Conservation (phyloP, 2,329 filamentous ascomycete genomes). For the Fusarium hainanense region DNA sequence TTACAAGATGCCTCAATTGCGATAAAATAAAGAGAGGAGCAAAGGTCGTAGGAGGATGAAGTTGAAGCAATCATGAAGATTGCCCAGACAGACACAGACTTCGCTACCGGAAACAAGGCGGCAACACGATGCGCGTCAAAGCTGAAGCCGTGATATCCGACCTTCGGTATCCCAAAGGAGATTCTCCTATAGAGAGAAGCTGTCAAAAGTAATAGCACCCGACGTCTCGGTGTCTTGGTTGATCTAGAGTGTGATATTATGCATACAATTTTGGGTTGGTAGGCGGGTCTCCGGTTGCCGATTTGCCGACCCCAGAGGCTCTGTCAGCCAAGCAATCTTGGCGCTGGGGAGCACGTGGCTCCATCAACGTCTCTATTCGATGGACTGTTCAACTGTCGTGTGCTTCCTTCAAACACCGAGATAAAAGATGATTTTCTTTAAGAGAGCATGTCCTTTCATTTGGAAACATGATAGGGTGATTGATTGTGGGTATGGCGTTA, state of each 20-base stretch:
- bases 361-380: constrained; percentile 28
- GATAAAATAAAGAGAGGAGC: neutral
- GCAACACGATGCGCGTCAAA: constrained; percentile 7
- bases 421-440: neutral
- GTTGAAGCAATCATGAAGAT: neutral
- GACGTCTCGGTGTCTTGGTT: constrained; percentile 33
- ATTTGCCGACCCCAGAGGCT: constrained; percentile 29
- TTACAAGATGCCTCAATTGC: neutral
- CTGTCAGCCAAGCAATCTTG: constrained; percentile 39
- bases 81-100: neutral
- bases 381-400: constrained; percentile 15
- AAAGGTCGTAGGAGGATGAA: neutral
- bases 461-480: constrained; percentile 4
- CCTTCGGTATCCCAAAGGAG: constrained; percentile 40
- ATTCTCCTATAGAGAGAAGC: neutral
- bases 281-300: constrained; percentile 31
- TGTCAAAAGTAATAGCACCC: constrained; percentile 23
- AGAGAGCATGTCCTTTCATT: constrained; percentile 12
- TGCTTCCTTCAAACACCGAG: constrained; percentile 37
- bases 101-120: constrained; percentile 28
- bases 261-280: neutral
- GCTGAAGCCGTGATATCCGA: constrained; percentile 40
- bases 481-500: neutral
- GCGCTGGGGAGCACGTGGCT: constrained; percentile 38
- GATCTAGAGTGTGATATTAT: neutral